Base-by-base conservation (phyloP, 371 early-diverging fungal species). In the Rhizopus delemar region DNA sequence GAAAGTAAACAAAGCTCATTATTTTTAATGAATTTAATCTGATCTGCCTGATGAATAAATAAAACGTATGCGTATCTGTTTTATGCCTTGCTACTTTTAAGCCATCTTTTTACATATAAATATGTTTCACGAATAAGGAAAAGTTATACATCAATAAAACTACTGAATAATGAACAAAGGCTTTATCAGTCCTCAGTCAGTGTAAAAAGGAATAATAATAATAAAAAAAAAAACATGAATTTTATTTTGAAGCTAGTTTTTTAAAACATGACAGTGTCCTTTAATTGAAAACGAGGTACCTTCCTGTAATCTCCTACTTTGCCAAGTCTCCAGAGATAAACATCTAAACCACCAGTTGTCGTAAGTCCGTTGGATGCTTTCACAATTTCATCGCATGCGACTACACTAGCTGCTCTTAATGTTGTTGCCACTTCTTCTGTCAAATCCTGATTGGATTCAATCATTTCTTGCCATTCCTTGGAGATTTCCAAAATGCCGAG, bases 371-470 rank as follows among this genome's bases (percentile, higher is more conserved):
- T 65, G 8, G 75, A 59, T 16, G 51, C 59, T 33, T 76, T 69
- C 2, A 83, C 84, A 22, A 92, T 83, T 31, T 74, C 72, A 29
- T 87, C 85, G 39, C 86, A 86, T 0, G 84, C 91, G 16, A 81
- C 84, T 31, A 90, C 73, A 3, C 88, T 81, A 0, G 89, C 90
- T 2, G 90, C 91, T 33, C 92, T 82, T 48, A 90, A 67, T 3
- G 82, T 77, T 16, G 78, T 82, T 0, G 85, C 80, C 28, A 76
- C 72, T 8, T 68, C 63, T 3, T 77, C 74, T 0, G 81, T 70
- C 8, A 89, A 61, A 48, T 85, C 86, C 22, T 70, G 59, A n/a
- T 76, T 75, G 0, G 57, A 64, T 4, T 70, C 65, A 45, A 92
- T 78, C 36, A 82, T 83, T 8, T 68, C 58, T 45, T 74, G 57